Percentiles rank a stretch among this genome's conserved stretches.
Conservation (phyloP, 129 eudicot species). For the Kitagawia praeruptora region DNA sequence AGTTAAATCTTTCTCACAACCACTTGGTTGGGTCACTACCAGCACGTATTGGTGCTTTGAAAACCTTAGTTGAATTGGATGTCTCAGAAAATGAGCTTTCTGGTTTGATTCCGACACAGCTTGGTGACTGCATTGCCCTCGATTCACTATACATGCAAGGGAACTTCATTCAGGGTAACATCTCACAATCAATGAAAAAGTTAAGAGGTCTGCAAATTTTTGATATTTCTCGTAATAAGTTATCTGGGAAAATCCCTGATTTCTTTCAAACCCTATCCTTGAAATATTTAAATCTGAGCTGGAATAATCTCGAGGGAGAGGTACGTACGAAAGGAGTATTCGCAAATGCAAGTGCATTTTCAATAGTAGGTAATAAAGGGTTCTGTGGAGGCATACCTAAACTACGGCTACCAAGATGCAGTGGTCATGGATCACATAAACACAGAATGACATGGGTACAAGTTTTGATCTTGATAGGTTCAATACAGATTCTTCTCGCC, state of each 20-base stretch:
- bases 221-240: not conserved
- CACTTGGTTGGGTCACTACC: conserved; percentile 6
- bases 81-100: conserved; percentile 9
- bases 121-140: not conserved
- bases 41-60: not conserved
- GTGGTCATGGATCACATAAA: not conserved
- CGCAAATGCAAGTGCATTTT: conserved; percentile 1
- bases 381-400: conserved; percentile 5
- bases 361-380: conserved; percentile 6
- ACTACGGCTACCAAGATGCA: not conserved
- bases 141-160: not conserved
- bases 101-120: not conserved
- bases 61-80: not conserved
- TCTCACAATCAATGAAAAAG: not conserved
- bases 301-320: conserved; percentile 5
- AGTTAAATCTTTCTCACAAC: conserved; percentile 5
- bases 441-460: not conserved
- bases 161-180: not conserved
- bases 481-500: not conserved
- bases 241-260: conserved; percentile 1
- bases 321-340: not conserved
- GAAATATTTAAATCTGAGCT: not conserved
- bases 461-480: not conserved
- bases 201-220: too few species aligned
- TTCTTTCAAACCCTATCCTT: not conserved